Conservation (phyloP, 208 protist genomes). For the Kentomonas sorsogonicus region DNA sequence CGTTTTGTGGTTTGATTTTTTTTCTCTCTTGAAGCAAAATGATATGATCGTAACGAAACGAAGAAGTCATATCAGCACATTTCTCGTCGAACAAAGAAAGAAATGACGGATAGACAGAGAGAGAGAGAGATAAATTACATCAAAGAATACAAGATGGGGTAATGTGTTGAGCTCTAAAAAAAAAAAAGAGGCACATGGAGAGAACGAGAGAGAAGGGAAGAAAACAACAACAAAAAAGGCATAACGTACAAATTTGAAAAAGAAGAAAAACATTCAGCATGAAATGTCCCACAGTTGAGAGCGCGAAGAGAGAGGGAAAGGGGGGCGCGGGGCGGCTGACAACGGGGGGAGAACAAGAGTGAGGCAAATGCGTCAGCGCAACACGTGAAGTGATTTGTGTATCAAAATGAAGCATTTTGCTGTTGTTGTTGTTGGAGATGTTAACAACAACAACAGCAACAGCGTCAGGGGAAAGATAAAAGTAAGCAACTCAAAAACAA, state of each 20-base stretch:
- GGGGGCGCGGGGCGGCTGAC: not conserved
- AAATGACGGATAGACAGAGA: not conserved
- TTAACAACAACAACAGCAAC: not conserved
- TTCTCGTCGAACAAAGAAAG: not conserved
- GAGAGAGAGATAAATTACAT: not conserved
- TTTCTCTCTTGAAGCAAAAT: not conserved
- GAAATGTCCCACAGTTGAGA: not conserved
- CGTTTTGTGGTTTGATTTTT: not conserved
- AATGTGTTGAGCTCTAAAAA: no score
- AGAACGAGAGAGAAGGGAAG: no score
- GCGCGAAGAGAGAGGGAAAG: not conserved
- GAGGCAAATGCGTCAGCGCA: not conserved
- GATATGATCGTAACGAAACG: not conserved
- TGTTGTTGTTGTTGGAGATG: not conserved
- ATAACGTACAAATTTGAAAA: not conserved
- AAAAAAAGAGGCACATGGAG: not conserved
- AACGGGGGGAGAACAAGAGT: not conserved
- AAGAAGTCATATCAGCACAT: not conserved
- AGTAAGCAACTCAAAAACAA: not conserved
- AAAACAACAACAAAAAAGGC: not conserved
- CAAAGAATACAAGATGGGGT: not conserved
- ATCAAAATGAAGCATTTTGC: not conserved
- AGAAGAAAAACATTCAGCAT: not conserved
- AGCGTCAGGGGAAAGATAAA: not conserved
- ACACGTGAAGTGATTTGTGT: not conserved